These are phyloP conservation scores for Citrus medica DNA, from an alignment of 345 rosid genomes.

Conservation along the genomic window DNA sequence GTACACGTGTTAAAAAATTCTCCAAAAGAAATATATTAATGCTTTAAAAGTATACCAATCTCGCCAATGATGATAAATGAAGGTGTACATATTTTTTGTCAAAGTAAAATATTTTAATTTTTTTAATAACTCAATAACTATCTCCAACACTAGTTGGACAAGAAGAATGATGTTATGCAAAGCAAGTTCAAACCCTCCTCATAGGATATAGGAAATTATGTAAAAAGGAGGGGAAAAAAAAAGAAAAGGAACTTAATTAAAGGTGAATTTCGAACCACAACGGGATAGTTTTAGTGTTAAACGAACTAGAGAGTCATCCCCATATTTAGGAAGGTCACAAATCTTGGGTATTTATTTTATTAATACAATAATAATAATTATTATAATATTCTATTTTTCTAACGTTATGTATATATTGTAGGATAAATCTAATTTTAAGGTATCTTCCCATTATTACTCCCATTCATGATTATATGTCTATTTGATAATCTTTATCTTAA, in stretches of 20 bases:
- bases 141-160: not conserved
- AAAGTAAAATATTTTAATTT: not conserved
- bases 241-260: not conserved
- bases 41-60: not conserved
- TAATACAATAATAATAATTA: too few species aligned
- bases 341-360: too few species aligned
- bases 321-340: too few species aligned
- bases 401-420: too few species aligned
- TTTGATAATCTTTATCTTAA: too few species aligned
- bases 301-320: accelerated
- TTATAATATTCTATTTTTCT: too few species aligned
- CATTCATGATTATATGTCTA: too few species aligned
- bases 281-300: accelerated
- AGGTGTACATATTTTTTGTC: not conserved
- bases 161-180: not conserved
- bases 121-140: not conserved
- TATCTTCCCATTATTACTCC: too few species aligned
- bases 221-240: not conserved
- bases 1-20: too few species aligned
- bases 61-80: not conserved
- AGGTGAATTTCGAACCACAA: too few species aligned
- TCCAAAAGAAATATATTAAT: not conserved
- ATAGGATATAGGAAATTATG: not conserved
- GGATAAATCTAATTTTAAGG: too few species aligned
- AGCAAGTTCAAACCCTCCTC: not conserved